phyloP scores from a whole-genome alignment of 2,329 filamentous ascomycete species.

The Westerdykella aurantiaca region DNA sequence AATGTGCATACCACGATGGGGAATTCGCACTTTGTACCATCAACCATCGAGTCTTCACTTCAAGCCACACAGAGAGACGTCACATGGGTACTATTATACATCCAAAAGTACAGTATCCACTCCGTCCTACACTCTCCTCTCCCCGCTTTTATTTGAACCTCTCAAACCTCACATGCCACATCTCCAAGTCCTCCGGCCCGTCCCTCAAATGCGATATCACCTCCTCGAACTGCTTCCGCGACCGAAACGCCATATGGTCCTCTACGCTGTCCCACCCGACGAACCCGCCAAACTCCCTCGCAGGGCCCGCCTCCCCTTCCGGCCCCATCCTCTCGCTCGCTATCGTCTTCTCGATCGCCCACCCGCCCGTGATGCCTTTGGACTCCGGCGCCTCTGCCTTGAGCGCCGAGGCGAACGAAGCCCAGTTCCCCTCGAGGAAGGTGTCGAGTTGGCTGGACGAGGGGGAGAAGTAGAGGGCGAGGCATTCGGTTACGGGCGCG shows the following conservation, averaged over 20 bases:
- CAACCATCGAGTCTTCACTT: too few relatives aligned
- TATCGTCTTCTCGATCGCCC: conserved; percentile 31
- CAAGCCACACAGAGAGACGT: too few relatives aligned
- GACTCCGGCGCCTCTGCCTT: conserved; percentile 26
- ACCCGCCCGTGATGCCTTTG: conserved; percentile 25
- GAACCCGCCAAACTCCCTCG: conserved; percentile 39
- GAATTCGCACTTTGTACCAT: too few relatives aligned
- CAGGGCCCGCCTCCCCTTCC: conserved; percentile 34
- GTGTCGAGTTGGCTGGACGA: conserved; percentile 19
- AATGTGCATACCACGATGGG: too few relatives aligned
- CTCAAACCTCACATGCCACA: conserved; percentile 32
- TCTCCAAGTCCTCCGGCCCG: conserved; percentile 39
- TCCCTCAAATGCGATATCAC: conserved; percentile 40
- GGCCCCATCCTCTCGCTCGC: conserved; percentile 12
- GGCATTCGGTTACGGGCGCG: conserved; percentile 48
- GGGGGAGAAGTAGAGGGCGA: conserved; percentile 41
- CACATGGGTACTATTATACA: too few relatives aligned
- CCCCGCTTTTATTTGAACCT: not conserved
- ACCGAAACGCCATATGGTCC: conserved; percentile 43
- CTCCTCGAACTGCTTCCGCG: conserved; percentile 42
- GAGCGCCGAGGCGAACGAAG: conserved; percentile 36
- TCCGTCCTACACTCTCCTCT: too few relatives aligned
- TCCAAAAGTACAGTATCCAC: too few relatives aligned
- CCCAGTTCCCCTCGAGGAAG: conserved; percentile 27
- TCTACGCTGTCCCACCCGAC: conserved; percentile 51